A percentile compares a stretch with the other conserved stretches of the same genome.
These are phyloP conservation scores for Vaccinium macrocarpon DNA, from an alignment of 148 eudicot genomes.

Conservation along the genomic window DNA sequence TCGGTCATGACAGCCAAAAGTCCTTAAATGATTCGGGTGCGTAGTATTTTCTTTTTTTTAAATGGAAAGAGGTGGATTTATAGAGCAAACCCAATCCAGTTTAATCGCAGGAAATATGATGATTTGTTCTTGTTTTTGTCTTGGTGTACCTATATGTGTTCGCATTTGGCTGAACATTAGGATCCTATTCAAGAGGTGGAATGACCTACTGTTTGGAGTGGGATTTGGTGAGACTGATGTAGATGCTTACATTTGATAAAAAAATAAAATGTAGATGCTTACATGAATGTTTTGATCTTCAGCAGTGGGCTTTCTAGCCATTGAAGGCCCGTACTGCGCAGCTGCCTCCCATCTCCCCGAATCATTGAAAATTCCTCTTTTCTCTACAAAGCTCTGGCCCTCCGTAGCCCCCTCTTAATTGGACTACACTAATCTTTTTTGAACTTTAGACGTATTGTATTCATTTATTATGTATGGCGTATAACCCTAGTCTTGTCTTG, in stretches of 20 bases:
- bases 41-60: too few species aligned
- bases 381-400: not conserved
- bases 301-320: not conserved
- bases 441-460: too few species aligned
- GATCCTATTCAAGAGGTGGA: not conserved
- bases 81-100: not conserved
- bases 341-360: not conserved
- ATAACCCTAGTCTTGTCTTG: too few species aligned
- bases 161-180: not conserved
- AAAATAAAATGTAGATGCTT: not conserved
- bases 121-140: slow-evolving; percentile 32
- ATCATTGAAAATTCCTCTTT: not conserved
- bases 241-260: not conserved
- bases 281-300: not conserved
- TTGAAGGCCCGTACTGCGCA: not conserved
- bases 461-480: too few species aligned
- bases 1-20: too few species aligned
- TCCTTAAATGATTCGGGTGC: too few species aligned
- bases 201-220: not conserved
- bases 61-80: too few species aligned
- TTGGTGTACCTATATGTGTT: not conserved
- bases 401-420: not conserved
- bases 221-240: not conserved
- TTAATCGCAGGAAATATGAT: not conserved
- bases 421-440: not conserved